These are phyloP conservation scores for Dicorynia guianensis DNA, from an alignment of 306 rosid species.

Conservation along the genomic window DNA sequence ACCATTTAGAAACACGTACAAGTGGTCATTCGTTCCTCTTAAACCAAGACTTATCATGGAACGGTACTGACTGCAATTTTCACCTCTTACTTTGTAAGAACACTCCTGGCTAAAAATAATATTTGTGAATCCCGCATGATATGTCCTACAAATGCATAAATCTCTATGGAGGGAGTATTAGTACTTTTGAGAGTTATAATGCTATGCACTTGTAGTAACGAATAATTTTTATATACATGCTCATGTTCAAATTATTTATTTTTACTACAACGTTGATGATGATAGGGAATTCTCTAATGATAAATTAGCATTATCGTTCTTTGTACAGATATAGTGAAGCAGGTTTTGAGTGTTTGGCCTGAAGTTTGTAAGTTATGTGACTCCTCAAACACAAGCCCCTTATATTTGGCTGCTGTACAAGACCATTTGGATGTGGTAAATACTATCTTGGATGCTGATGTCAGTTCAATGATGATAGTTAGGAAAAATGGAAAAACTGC, in stretches of 20 bases:
- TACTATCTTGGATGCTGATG: slow-evolving; percentile 84
- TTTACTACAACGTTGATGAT: background rate
- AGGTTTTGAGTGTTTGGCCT: slow-evolving; percentile 72
- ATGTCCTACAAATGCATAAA: background rate
- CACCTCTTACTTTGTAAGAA: no score
- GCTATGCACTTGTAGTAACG: background rate
- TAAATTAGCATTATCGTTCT: slow-evolving; percentile 17
- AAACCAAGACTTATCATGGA: no score
- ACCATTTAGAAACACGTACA: no score
- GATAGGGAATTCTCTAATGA: slow-evolving; percentile 6
- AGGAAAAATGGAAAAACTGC: slow-evolving; percentile 97
- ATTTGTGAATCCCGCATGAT: background rate
- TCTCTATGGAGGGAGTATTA: background rate
- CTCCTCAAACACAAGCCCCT: slow-evolving; percentile 85
- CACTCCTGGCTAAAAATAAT: no score
- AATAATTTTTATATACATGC: background rate
- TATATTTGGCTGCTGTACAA: slow-evolving; percentile 82
- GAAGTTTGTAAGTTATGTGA: slow-evolving; percentile 77
- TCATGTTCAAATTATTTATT: slow-evolving; percentile 6
- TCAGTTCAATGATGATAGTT: slow-evolving; percentile 61
- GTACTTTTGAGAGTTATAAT: background rate
- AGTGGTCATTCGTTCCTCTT: no score
- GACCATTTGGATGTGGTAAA: slow-evolving; percentile 84
- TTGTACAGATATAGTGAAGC: slow-evolving; percentile 78
- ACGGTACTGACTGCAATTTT: background rate